Base-by-base conservation (phyloP, 306 rosid genomes). In the Quillaja saponaria region DNA sequence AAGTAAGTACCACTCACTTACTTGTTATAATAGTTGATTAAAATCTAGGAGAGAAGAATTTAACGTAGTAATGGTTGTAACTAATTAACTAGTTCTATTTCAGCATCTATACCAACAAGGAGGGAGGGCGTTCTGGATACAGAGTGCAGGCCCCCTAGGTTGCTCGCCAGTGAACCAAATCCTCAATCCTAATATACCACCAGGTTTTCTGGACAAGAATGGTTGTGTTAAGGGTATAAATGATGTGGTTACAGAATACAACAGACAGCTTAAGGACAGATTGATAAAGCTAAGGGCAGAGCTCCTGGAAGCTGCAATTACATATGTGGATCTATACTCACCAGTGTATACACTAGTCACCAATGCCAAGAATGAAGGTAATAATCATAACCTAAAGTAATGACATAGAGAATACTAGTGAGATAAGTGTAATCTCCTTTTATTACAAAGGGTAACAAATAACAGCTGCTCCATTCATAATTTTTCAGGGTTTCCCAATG, bases 401-500 rank as follows among this genome's bases (percentile, higher is more conserved):
- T 69, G 11, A 16, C 60, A 37, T 45, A 37, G n/a, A n/a, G n/a
- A 55, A 33, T 17, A 10, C 63, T 47, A 39, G 31, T 25, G 31
- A 25, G 2, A 1, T 25, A 1, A 1, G 31, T 25, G 31, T n/a
- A n/a, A n/a, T n/a, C n/a, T n/a, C n/a, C n/a, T n/a, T n/a, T n/a
- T n/a, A 25, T 25, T 25, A 4, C 2, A 4, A 25, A 39, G 44
- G 44, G 12, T 37, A 37, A 37, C 10, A 12, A 39, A 8, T 6
- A 39, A 1, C 44, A 39, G 44, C 44, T 39, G 44, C 10, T 8
- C 2, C 10, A 37, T 37, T 37, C 58, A 50, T 21, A 47, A 7
- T 1, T 16, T 25, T 56, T 48, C 82, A 92, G 96, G 96, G 48
- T 92, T 88, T 76, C 68, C 64, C 8, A 92, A 86, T 71, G 88